phyloP scores from a whole-genome alignment of 2,329 filamentous ascomycete genomes.

The Apiospora malaysiana region DNA sequence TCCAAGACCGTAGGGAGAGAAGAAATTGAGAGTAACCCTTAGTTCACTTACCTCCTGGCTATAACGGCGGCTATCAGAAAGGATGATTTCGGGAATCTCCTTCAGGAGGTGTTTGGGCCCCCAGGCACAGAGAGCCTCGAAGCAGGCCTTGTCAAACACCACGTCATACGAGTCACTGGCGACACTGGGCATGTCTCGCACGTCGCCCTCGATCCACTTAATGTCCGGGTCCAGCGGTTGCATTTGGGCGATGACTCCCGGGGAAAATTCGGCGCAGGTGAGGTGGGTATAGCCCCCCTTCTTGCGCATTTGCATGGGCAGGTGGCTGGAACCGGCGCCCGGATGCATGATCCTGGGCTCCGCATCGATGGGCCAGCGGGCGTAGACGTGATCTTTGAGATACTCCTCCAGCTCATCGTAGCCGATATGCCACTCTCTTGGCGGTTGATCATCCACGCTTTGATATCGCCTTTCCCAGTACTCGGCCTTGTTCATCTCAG shows the following conservation, averaged over 20 bases:
- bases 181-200: background rate
- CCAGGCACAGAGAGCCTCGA: background rate
- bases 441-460: background rate
- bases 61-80: background rate
- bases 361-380: background rate
- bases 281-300: background rate
- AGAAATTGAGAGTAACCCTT: too few relatives aligned
- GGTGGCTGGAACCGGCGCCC: background rate
- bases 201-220: background rate
- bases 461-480: conserved; percentile 1
- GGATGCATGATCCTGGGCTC: background rate
- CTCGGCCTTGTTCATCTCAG: conserved; percentile 1
- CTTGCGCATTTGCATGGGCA: background rate
- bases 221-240: background rate
- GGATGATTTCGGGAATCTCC: background rate
- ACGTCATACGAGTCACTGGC: background rate
- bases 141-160: background rate
- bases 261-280: background rate
- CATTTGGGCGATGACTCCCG: background rate
- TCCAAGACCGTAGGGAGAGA: too few relatives aligned
- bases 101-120: background rate
- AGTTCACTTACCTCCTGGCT: too few relatives aligned
- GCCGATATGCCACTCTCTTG: background rate
- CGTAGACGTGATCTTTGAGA: background rate
- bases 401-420: conserved; percentile 8